Conservation (phyloP, 2,329 filamentous ascomycete species). For the Verticillium nubilum region DNA sequence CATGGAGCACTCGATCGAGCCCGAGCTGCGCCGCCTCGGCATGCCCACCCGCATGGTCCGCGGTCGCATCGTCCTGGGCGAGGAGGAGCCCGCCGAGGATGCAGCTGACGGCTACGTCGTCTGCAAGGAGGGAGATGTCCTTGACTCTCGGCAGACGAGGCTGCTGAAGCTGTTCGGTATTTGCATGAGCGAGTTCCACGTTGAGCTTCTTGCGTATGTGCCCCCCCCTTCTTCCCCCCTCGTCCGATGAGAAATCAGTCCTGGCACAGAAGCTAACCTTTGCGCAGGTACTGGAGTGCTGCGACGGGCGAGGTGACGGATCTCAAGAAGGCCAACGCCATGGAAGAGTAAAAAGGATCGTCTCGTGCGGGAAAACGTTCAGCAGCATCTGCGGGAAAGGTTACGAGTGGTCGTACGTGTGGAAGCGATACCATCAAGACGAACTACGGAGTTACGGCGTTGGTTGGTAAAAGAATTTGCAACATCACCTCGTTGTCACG, state of each 20-base stretch:
- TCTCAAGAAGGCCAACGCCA: constrained; percentile 30
- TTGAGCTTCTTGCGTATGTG: constrained; percentile 68
- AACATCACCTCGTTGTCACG: constrained; percentile 1
- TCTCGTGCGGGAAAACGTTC: not conserved
- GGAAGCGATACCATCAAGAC: constrained; percentile 15
- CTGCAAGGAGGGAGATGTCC: constrained; percentile 75
- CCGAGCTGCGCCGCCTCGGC: constrained; percentile 80
- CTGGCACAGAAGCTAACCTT: not conserved
- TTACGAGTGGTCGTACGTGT: constrained; percentile 6
- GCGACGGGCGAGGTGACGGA: constrained; percentile 55
- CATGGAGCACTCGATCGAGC: constrained; percentile 83
- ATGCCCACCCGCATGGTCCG: constrained; percentile 85
- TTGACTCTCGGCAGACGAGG: constrained; percentile 90
- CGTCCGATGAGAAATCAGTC: too few species aligned
- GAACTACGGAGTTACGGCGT: constrained; percentile 7
- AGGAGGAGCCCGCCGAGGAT: constrained; percentile 43
- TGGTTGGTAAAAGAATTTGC: constrained; percentile 7
- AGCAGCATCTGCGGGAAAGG: constrained; percentile 6
- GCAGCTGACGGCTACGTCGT: constrained; percentile 69
- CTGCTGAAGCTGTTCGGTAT: constrained; percentile 91
- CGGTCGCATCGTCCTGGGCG: constrained; percentile 74
- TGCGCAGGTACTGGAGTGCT: constrained; percentile 53
- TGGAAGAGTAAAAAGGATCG: constrained; percentile 23
- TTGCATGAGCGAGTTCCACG: constrained; percentile 83
- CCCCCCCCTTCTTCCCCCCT: not conserved